Base-by-base conservation (phyloP, 1,284 basidiomycete genomes). In the Trametes hirsuta region DNA sequence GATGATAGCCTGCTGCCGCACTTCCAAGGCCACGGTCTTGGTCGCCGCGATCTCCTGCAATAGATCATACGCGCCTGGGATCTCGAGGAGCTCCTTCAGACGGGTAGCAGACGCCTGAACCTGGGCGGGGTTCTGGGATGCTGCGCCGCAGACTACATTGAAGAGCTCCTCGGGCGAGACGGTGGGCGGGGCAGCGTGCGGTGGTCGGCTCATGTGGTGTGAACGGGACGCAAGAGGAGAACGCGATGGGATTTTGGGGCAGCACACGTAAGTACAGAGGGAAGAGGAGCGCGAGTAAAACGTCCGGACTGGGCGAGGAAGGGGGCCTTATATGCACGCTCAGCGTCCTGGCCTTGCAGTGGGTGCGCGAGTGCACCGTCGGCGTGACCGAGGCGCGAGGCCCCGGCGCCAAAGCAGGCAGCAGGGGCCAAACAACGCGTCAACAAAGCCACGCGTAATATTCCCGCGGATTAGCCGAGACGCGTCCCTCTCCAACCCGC, bases 1-100 rank as follows among this genome's bases (percentile, higher is more conserved):
- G 58, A 93, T 91, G 64, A 92, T 91, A 42, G 87, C 83, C 68
- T 89, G 87, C 67, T 90, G 85, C 44, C 91, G 84, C 47, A 91
- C 80, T n/a, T 76, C 75, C 30, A 90, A 71, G 15, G 88, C 84
- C 15, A 87, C 72, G 1, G 79, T 74, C 64, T 74, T 77, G 67
- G 85, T 81, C 36, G 83, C 77, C 34, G 90, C 87, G 71, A 93
- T 91, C 65, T 86, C 82, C 65, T 89, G 84, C 47, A 93, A 76
- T n/a, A 81, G 81, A 69, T 90, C 84, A 68, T 83, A 88, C 0
- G 86, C 82, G 45, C 91, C 91, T 52, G 84, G 77, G 76, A 84
- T 82, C 51, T 86, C 83, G 15, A 90, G 74, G 72, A 91, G 78
- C 64, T 82, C 72, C 68, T 90, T 90, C 60, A 93, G 79, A 39